phyloP scores from a whole-genome alignment of 2,329 filamentous ascomycete species.

The Chalaropsis ovoidea region DNA sequence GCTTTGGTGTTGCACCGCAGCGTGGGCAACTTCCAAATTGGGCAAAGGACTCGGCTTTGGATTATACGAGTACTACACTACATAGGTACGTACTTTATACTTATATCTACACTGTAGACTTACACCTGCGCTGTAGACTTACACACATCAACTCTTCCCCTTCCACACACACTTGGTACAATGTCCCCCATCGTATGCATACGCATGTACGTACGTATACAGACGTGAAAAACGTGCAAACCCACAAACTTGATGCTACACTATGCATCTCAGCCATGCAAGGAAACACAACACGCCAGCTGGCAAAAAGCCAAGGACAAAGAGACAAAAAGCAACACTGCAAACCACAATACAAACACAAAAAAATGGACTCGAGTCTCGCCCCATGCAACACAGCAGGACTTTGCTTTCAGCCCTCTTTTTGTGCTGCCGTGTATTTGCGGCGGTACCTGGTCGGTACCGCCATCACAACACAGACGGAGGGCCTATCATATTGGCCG shows the following conservation, averaged over 20 bases:
- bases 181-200: no score
- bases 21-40: background rate
- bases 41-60: background rate
- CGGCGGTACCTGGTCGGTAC: slow-evolving; percentile 2
- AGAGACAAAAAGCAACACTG: background rate
- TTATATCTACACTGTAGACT: no score
- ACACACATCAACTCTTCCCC: no score
- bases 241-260: background rate
- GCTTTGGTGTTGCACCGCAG: background rate
- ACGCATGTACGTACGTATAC: no score
- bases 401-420: slow-evolving; percentile 1
- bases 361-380: no score
- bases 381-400: background rate
- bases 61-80: slow-evolving; percentile 1
- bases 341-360: no score
- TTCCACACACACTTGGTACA: no score
- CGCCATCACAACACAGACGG: background rate
- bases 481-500: background rate
- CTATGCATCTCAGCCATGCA: slow-evolving; percentile 1
- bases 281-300: background rate
- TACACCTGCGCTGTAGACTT: no score
- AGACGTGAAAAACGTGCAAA: background rate
- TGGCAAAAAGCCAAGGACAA: background rate
- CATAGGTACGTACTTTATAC: no score
- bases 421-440: slow-evolving; percentile 5